Percentiles rank a stretch among this genome's conserved stretches.
Evolutionary conservation across 768 basidiomycete genomes (phyloP).

Genomic region (Lactarius hengduanensis): DNA sequence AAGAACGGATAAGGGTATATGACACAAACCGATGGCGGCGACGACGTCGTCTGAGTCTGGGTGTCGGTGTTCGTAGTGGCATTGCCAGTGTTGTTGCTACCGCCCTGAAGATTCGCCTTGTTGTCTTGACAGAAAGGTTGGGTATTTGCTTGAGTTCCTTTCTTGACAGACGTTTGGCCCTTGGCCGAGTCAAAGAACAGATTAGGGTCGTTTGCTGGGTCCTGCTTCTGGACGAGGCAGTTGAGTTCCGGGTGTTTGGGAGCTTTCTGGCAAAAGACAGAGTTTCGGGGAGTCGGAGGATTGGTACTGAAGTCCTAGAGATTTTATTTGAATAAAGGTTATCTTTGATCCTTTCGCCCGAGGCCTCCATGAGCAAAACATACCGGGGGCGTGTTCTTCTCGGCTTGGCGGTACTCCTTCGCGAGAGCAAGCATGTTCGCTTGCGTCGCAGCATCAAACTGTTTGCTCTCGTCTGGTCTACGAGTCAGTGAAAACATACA

Average conservation of each 20-base stretch:
- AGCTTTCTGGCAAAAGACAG: slow-evolving; percentile 45
- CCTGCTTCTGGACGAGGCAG: slow-evolving; percentile 40
- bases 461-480: slow-evolving; percentile 46
- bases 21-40: no score
- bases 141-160: slow-evolving; percentile 45
- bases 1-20: no score
- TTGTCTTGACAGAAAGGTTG: slow-evolving; percentile 29
- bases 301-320: slow-evolving; percentile 51
- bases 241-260: slow-evolving; percentile 39
- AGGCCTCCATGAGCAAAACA: background rate
- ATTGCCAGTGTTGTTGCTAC: background rate
- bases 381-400: slow-evolving; percentile 62
- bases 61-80: no score
- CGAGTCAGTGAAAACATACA: slow-evolving; percentile 3
- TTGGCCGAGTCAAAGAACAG: slow-evolving; percentile 37
- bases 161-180: slow-evolving; percentile 39
- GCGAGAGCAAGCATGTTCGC: slow-evolving; percentile 53
- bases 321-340: background rate
- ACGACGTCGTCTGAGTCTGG: no score
- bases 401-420: slow-evolving; percentile 50
- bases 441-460: slow-evolving; percentile 51
- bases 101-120: background rate
- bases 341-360: background rate
- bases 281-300: slow-evolving; percentile 50
- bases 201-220: slow-evolving; percentile 36